Percentiles rank a stretch among this genome's conserved stretches.
These are phyloP conservation scores for Xylaria grammica DNA, from an alignment of 495 filamentous ascomycete genomes.

Conservation along the genomic window DNA sequence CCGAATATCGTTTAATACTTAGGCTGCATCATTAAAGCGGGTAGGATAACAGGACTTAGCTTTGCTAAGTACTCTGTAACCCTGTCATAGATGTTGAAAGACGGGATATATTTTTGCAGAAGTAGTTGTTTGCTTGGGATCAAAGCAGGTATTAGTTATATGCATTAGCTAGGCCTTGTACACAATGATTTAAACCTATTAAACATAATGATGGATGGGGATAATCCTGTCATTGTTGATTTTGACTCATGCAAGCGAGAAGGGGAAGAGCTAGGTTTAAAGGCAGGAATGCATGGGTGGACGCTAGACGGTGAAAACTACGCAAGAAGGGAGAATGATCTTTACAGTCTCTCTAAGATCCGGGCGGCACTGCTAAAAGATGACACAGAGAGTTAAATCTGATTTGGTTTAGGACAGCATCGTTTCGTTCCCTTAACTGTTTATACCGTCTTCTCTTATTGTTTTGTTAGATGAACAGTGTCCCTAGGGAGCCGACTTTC, in stretches of 20 bases:
- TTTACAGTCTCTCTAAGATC: neutral
- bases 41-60: slow-evolving; percentile 1
- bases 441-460: no score
- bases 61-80: slow-evolving; percentile 13
- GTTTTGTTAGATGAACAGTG: no score
- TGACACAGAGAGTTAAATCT: no score
- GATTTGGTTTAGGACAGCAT: no score
- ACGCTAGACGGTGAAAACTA: neutral
- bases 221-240: slow-evolving; percentile 46
- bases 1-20: slow-evolving; percentile 16
- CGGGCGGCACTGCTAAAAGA: no score
- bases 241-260: slow-evolving; percentile 44
- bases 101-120: slow-evolving; percentile 14
- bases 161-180: slow-evolving; percentile 35
- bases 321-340: neutral
- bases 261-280: slow-evolving; percentile 31
- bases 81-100: neutral
- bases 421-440: no score
- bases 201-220: slow-evolving; percentile 41
- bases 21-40: slow-evolving; percentile 6
- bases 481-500: no score
- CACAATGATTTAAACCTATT: slow-evolving; percentile 39
- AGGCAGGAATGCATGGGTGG: slow-evolving; percentile 25
- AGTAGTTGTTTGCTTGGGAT: slow-evolving; percentile 30
- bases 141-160: slow-evolving; percentile 34